Evolutionary conservation across 2,329 filamentous ascomycete species (phyloP).

Genomic region (Pseudogymnoascus sp.): DNA sequence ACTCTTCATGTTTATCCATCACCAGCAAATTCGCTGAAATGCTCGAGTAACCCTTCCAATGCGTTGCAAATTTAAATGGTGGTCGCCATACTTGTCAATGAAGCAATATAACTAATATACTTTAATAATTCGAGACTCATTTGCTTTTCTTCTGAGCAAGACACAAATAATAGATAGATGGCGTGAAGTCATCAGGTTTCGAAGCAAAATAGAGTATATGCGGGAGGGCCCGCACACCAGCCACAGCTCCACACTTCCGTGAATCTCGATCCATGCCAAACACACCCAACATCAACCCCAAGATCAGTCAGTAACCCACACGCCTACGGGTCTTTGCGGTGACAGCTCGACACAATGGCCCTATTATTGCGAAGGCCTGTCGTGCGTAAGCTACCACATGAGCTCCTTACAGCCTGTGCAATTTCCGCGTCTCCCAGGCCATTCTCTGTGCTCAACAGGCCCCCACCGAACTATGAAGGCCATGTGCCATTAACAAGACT

Average conservation of each 20-base stretch:
- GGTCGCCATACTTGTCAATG: not conserved
- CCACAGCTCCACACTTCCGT: constrained; percentile 4
- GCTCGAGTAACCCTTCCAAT: not conserved
- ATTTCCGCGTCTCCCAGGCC: constrained; percentile 27
- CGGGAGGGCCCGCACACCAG: constrained; percentile 4
- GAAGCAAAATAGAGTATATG: constrained; percentile 5
- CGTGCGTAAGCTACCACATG: constrained; percentile 18
- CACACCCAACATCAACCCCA: not conserved
- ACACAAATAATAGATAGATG: not conserved
- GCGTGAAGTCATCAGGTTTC: not conserved
- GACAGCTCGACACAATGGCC: constrained; percentile 17
- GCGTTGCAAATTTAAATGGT: not conserved
- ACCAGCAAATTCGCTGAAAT: not conserved
- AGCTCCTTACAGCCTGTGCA: constrained; percentile 21
- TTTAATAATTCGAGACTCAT: not conserved
- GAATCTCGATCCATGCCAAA: constrained; percentile 3
- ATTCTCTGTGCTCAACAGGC: constrained; percentile 81
- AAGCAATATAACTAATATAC: not conserved
- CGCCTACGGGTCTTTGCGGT: not conserved
- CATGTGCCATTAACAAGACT: constrained; percentile 79
- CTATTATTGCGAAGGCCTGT: constrained; percentile 17
- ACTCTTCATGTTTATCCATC: constrained; percentile 37
- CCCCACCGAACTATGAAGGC: constrained; percentile 78
- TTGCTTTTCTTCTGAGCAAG: not conserved
- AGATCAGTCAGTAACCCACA: not conserved